phyloP scores from a whole-genome alignment of 2,329 filamentous ascomycete genomes.

The Alternaria alternata region DNA sequence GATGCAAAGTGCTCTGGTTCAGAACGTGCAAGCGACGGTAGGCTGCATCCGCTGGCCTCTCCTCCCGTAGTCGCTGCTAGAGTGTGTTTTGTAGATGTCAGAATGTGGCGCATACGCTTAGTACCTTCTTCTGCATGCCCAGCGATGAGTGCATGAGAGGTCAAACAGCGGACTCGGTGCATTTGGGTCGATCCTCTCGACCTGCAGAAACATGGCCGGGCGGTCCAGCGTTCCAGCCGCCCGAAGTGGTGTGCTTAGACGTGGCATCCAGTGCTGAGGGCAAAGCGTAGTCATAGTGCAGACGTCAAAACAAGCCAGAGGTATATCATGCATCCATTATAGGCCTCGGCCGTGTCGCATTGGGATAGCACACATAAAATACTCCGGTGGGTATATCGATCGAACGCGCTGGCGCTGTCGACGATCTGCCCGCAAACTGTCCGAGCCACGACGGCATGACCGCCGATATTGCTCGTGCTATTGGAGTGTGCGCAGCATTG shows the following conservation, averaged over 20 bases:
- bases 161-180: constrained; percentile 42
- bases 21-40: constrained; percentile 20
- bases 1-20: constrained; percentile 32
- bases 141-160: constrained; percentile 22
- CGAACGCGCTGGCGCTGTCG: constrained; percentile 39
- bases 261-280: constrained; percentile 38
- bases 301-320: constrained; percentile 34
- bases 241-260: constrained; percentile 28
- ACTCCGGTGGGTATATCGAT: constrained; percentile 47
- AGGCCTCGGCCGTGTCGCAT: constrained; percentile 32
- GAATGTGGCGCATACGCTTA: constrained; percentile 3
- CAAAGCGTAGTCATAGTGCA: constrained; percentile 30
- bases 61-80: constrained; percentile 14
- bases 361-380: constrained; percentile 40
- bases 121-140: constrained; percentile 8
- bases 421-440: constrained; percentile 49
- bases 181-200: constrained; percentile 30
- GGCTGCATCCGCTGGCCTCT: constrained; percentile 29
- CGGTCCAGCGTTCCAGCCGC: constrained; percentile 27
- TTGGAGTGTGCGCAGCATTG: constrained; percentile 27
- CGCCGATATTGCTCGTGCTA: constrained; percentile 34
- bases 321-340: constrained; percentile 33
- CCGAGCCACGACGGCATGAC: constrained; percentile 36
- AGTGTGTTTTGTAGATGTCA: constrained; percentile 10
- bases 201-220: constrained; percentile 26